Evolutionary conservation across 345 rosid genomes (phyloP), one percentile per base, ranked within the genome.

Genomic region (Streptanthus diversifolius): DNA sequence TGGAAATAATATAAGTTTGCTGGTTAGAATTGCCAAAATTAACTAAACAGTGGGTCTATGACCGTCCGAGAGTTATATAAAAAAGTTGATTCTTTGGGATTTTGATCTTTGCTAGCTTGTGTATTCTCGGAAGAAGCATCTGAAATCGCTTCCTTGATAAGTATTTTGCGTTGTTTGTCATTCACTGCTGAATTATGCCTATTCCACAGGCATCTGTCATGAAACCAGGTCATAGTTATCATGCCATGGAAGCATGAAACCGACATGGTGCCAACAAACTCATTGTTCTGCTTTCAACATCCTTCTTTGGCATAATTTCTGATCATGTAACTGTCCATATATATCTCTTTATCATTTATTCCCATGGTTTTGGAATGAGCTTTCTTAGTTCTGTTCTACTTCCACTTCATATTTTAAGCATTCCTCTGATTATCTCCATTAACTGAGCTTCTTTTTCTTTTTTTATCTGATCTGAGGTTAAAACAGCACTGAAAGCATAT

Each of bases 171-270:
- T 29, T 54, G 53, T 40, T 51, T 54, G 53, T 40, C 36, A 51
- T 10, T 3, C 25, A 0, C 24, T 24, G 35, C 48, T 53, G 39
- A 17, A 52, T 37, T 24, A 25, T 39, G 39, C 21, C 21, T 1
- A 9, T 58, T 33, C 37, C 27, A 4, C 66, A 70, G 25, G 24
- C 37, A 70, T 58, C 74, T 70, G 21, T 70, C 47, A 32, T 70
- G 73, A 69, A 24, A 57, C 45, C 44, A 56, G 17, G 35, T 14
- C 36, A 14, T 57, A 8, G 35, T 5, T 13, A 30, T 69, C 36
- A 21, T 45, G 22, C 64, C 64, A 57, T 3, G 11, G 55, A 59
- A 22, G 37, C 66, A 17, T 33, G 36, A 15, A 44, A 44, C 11
- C 55, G 12, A 56, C 43, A 14, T 27, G 30, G 27, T 48, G 14